Evolutionary conservation across 2,329 filamentous ascomycete species (phyloP).

Genomic region (Didymella arachidicola): DNA sequence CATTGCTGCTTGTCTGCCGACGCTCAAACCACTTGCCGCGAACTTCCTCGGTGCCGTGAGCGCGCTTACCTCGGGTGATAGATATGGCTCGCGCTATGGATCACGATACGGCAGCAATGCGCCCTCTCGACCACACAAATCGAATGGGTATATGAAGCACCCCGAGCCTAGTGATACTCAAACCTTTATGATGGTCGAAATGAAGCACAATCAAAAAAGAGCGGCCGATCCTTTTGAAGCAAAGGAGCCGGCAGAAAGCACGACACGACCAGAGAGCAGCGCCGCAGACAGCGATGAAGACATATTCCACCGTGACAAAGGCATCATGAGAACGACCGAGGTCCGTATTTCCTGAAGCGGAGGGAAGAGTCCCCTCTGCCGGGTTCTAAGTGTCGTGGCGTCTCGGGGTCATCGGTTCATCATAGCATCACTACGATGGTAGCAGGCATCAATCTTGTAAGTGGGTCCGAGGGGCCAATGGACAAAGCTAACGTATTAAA

Average conservation of each 20-base stretch:
- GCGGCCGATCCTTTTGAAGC: background rate
- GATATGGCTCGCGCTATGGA: background rate
- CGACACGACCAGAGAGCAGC: background rate
- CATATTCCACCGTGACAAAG: background rate
- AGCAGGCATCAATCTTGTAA: too few relatives aligned
- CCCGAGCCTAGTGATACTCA: background rate
- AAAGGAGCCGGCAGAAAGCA: background rate
- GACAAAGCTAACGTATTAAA: too few relatives aligned
- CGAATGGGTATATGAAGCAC: background rate
- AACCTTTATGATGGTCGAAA: background rate
- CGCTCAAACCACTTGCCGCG: slow-evolving; percentile 3
- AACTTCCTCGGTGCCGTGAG: background rate
- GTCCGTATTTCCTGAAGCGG: background rate
- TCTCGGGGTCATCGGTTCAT: background rate
- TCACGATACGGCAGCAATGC: background rate
- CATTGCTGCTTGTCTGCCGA: background rate
- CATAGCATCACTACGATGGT: too few relatives aligned
- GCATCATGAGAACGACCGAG: slow-evolving; percentile 1
- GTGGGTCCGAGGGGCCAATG: too few relatives aligned
- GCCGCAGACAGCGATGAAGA: slow-evolving; percentile 3
- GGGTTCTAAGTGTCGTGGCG: background rate
- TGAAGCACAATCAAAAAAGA: background rate
- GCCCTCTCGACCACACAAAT: background rate
- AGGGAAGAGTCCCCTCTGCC: background rate
- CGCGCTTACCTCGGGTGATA: background rate